A percentile compares a stretch with the other conserved stretches of the same genome.
Evolutionary conservation across 1,139 yeast species (phyloP).

Genomic region (Candida freyschussii): DNA sequence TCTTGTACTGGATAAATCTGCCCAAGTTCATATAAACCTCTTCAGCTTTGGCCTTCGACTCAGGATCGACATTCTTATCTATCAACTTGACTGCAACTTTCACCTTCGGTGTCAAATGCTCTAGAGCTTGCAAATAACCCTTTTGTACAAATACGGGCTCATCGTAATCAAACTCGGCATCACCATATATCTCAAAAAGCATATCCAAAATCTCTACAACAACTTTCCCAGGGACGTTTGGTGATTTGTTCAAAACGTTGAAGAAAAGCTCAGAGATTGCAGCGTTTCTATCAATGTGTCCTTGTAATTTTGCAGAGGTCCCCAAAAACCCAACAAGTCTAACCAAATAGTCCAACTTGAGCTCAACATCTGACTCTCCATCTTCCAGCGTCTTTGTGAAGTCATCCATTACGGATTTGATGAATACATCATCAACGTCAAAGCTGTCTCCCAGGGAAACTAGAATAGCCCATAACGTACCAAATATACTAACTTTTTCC

Average conservation of each 20-base stretch:
- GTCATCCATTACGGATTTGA: slow-evolving; percentile 23
- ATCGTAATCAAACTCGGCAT: slow-evolving; percentile 63
- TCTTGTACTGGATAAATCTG: slow-evolving; percentile 75
- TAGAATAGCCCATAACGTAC: slow-evolving; percentile 58
- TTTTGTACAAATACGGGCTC: slow-evolving; percentile 57
- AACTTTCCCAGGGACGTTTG: slow-evolving; percentile 30
- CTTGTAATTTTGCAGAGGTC: slow-evolving; percentile 45
- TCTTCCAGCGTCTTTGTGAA: slow-evolving; percentile 17
- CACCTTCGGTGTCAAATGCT: slow-evolving; percentile 41
- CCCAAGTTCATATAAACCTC: slow-evolving; percentile 64
- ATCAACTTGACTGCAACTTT: slow-evolving; percentile 49
- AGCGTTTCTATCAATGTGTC: slow-evolving; percentile 41
- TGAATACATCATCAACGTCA: slow-evolving; percentile 18
- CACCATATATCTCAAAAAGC: slow-evolving; percentile 80
- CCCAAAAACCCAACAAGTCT: slow-evolving; percentile 48
- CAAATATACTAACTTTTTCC: slow-evolving; percentile 45
- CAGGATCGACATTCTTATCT: slow-evolving; percentile 59
- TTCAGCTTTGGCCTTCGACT: slow-evolving; percentile 59
- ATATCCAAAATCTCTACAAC: slow-evolving; percentile 59
- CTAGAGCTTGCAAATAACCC: slow-evolving; percentile 43
- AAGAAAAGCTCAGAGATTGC: slow-evolving; percentile 45
- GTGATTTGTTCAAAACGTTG: slow-evolving; percentile 25
- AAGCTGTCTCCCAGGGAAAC: slow-evolving; percentile 39
- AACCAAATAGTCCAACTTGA: slow-evolving; percentile 20
- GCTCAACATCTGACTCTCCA: slow-evolving; percentile 15